Base-by-base conservation (phyloP, 2,329 filamentous ascomycete genomes). In the Alternaria gaisen region DNA sequence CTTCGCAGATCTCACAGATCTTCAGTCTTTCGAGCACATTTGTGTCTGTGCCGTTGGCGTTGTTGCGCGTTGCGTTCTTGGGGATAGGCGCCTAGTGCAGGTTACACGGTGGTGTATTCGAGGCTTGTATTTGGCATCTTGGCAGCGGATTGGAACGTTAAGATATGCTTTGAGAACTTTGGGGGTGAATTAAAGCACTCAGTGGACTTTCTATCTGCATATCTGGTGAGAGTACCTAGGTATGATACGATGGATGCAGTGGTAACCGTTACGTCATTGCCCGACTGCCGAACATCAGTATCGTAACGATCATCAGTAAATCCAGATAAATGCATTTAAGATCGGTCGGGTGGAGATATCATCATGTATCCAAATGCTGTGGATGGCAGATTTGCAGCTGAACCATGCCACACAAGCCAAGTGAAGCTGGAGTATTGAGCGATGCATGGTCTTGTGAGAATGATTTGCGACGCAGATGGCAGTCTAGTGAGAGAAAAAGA, bases 91-190 rank as follows among this genome's bases (percentile, higher is more conserved):
- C 11, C n/a, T 20, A 4, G 18, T 12, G 43, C 26, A 26, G 43
- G 43, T 18, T 47, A 26, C 26, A 47, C 26, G 10, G 43, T 47
- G 26, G 43, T 47, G 43, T 47, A 47, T 47, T 47, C 26, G 16
- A 47, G 43, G 43, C 43, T 47, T 47, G 43, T 26, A 3, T 47
- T 26, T 30, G 43, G 43, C 43, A 47, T 47, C 12, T 30, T 47
- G 26, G 26, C 11, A 26, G 43, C 12, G n/a, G 0, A 0, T 20
- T 12, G 11, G 10, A 10, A 12, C 12, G n/a, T 46, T 7, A n/a
- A 5, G 5, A n/a, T 46, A 0, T 46, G 43, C 22, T 41, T 4
- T 4, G 5, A 22, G 40, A 22, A 12, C 1, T 0, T 10, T 22
- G 7, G 0, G 5, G 1, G 18, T 10, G 9, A 18, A 18, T 22